Evolutionary conservation across 371 early-diverging fungal genomes (phyloP), one percentile per base, ranked within the genome.

Genomic region (Actinomucor elegans): DNA sequence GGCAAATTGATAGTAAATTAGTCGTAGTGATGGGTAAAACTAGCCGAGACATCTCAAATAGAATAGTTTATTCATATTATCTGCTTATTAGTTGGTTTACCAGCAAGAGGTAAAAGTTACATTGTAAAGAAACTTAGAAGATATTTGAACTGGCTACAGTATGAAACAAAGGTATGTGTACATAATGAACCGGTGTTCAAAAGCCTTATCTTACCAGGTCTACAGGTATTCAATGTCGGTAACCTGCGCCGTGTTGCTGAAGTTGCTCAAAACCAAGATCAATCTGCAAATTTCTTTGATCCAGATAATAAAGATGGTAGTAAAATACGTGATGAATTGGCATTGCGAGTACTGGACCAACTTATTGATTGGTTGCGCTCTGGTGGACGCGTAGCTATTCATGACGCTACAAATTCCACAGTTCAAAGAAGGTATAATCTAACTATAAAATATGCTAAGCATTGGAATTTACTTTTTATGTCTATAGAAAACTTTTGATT

Each of bases 351-450:
- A 10, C 66, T 94, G 31, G 91, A 92, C n/a, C 91, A 92, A 53
- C 55, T 89, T 21, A 76, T 93, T 28, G 55, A 71, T 6, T 94
- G 94, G 94, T 71, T 94, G 35, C 77, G 81, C 29, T 53, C 67
- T 10, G 67, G 69, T 4, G 91, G 90, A 9, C 82, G 87, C 32
- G 88, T 93, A 7, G 94, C 89, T 23, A 90, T 94, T 38, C 93
- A 92, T 55, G 94, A 94, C 67, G 94, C 94, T 0, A 94, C 94
- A 10, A 94, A 94, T 64, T 88, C 93, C 1, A 92, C 91, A 0
- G 56, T 82, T 20, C 82, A 81, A 50, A 70, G 94, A 64, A 76
- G 93, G 81, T 77, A 70, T 32, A 32, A 15, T 10, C 12, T n/a
- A n/a, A n/a, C n/a, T n/a, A 58, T 9, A 21, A 17, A 10, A 20